Conservation (phyloP, 345 rosid genomes). For the Populus nigra region DNA sequence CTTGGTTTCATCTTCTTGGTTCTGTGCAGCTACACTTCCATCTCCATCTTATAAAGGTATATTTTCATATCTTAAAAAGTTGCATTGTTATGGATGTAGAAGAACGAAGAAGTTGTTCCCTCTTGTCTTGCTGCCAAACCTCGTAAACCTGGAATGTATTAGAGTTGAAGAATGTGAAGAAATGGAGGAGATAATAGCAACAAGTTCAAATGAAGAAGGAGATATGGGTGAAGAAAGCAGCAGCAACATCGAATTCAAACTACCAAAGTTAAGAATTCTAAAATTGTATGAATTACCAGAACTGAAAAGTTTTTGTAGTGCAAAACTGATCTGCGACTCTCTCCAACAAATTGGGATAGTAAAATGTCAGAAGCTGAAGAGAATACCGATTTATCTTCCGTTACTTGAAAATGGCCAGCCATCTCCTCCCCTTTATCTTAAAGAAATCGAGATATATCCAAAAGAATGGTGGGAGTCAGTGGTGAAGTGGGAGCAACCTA, state of each 20-base stretch:
- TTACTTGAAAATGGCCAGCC: constrained; percentile 5
- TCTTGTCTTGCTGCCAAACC: neutral
- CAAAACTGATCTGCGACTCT: constrained; percentile 8
- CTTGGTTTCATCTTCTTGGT: no score
- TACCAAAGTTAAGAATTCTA: neutral
- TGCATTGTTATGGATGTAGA: neutral
- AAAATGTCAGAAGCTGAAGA: constrained; percentile 17
- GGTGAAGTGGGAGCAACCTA: constrained; percentile 21
- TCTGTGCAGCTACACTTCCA: no score
- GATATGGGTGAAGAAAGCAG: neutral
- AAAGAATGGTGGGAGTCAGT: constrained; percentile 14
- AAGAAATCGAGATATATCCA: neutral
- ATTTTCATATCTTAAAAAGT: neutral
- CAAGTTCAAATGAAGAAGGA: neutral
- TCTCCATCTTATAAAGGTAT: neutral
- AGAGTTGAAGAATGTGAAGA: neutral
- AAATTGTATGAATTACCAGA: neutral
- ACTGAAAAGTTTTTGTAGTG: constrained; percentile 13
- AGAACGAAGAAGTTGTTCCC: constrained; percentile 10
- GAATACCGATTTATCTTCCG: constrained; percentile 15
- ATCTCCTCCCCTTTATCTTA: constrained; percentile 14
- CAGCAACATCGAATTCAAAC: neutral
- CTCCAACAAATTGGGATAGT: neutral
- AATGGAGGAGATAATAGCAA: constrained; percentile 24
- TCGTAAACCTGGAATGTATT: constrained; percentile 18